These are phyloP conservation scores for Striga hermonthica DNA, from an alignment of 305 asterid genomes.

Conservation along the genomic window DNA sequence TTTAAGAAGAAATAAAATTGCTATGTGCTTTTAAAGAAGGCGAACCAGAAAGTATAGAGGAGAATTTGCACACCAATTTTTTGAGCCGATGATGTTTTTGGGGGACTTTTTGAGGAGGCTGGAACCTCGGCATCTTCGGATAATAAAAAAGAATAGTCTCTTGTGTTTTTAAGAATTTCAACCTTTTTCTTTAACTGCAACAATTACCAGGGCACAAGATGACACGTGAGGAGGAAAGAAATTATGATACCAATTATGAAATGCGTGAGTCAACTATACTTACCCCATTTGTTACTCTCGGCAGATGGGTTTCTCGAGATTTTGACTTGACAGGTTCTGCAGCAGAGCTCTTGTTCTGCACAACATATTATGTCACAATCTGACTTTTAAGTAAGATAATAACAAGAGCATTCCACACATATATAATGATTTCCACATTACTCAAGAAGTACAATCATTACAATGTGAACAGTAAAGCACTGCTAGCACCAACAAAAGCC, in stretches of 20 bases:
- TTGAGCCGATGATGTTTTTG: slow-evolving; percentile 48
- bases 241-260: slow-evolving; percentile 17
- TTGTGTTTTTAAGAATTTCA: slow-evolving; percentile 67
- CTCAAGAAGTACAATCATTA: slow-evolving; percentile 1
- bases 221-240: slow-evolving; percentile 6
- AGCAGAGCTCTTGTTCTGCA: slow-evolving; percentile 55
- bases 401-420: background rate
- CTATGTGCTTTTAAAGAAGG: slow-evolving; percentile 28
- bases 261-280: background rate
- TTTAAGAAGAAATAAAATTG: slow-evolving; percentile 40
- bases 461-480: background rate
- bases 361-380: slow-evolving; percentile 23
- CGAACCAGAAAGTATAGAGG: slow-evolving; percentile 31
- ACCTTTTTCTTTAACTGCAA: slow-evolving; percentile 64
- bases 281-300: slow-evolving; percentile 62
- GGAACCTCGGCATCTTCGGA: slow-evolving; percentile 82
- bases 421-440: slow-evolving; percentile 1
- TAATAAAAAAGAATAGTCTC: slow-evolving; percentile 88
- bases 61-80: slow-evolving; percentile 59
- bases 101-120: slow-evolving; percentile 46
- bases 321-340: slow-evolving; percentile 46
- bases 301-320: slow-evolving; percentile 39
- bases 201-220: slow-evolving; percentile 15
- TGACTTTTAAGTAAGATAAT: slow-evolving; percentile 3
- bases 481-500: slow-evolving; percentile 16